Base-by-base conservation (phyloP, 352 stramenopile species). In the Pythium biforme region DNA sequence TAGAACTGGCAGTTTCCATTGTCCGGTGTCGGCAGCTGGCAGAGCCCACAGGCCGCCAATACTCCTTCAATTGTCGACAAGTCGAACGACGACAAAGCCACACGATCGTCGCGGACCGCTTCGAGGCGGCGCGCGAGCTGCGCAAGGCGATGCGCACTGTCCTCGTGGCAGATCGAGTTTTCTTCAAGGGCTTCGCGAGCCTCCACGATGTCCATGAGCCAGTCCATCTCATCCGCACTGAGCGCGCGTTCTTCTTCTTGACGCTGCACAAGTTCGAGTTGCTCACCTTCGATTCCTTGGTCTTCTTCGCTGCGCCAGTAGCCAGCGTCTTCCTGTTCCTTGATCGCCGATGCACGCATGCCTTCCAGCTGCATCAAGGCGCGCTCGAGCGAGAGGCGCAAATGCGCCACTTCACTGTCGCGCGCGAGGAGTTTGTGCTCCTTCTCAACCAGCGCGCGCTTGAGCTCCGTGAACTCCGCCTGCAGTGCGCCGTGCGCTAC, bases 1-100 rank as follows among this genome's bases (percentile, higher is more conserved):
- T 52, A 52, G 15, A 52, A 52, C 45, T 52, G 45, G 45, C 45
- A 52, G 15, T 52, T 52, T 0, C 45, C 45, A 52, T 12, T 52
- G 1, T 3, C 6, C 10, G 45, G 22, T 15, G 45, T 52, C 22
- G 23, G 3, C 6, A 37, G 45, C 45, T 33, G 10, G 11, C 25
- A 19, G 8, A 52, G 23, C 3, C 23, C 45, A 34, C 45, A 52
- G 2, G 45, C 45, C 17, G 4, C 7, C 7, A 52, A 23, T 5
- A 52, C 45, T 5, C 45, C 45, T 19, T 23, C n/a, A 26, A 49
- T 49, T 12, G 8, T 4, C 6, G 43, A 29, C 43, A 49, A 29
- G 20, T 49, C 43, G 43, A 49, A 49, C 20, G 20, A 29, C 3
- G 20, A 15, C 43, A 27, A 26, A 4, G 19, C 34, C 34, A 19